Conservation (phyloP, 345 rosid genomes). For the Psidium guajava region DNA sequence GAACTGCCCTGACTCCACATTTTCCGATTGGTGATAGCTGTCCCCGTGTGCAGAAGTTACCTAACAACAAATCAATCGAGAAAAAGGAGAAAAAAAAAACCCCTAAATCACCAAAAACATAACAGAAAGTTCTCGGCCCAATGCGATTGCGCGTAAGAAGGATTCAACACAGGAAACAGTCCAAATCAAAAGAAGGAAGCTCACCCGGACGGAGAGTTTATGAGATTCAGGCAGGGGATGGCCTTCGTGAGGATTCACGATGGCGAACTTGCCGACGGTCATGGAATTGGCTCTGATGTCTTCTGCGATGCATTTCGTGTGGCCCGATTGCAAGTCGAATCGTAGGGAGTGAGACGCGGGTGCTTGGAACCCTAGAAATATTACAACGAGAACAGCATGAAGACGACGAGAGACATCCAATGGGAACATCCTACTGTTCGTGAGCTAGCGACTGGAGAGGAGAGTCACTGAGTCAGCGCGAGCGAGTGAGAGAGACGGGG, state of each 20-base stretch:
- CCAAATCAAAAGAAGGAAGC: not conserved
- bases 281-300: conserved; percentile 76
- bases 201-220: conserved; percentile 64
- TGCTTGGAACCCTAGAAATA: not conserved
- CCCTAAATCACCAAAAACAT: not conserved
- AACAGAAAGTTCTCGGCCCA: not conserved
- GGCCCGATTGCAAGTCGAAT: conserved; percentile 71
- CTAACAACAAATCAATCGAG: conserved; percentile 13
- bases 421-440: not conserved
- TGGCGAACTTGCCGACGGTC: conserved; percentile 81
- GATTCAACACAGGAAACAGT: not conserved
- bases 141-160: too few relatives aligned
- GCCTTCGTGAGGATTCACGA: conserved; percentile 57
- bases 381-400: not conserved
- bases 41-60: conserved; percentile 76
- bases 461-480: too few relatives aligned
- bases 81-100: not conserved
- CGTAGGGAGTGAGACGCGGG: conserved; percentile 39
- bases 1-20: conserved; percentile 67
- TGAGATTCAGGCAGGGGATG: conserved; percentile 68
- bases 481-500: fast-evolving
- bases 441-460: too few relatives aligned
- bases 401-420: not conserved
- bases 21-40: conserved; percentile 54
- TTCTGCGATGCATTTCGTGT: conserved; percentile 79